These are phyloP conservation scores for Naganishia sp. DNA, from an alignment of 1,284 basidiomycete species.

Conservation along the genomic window DNA sequence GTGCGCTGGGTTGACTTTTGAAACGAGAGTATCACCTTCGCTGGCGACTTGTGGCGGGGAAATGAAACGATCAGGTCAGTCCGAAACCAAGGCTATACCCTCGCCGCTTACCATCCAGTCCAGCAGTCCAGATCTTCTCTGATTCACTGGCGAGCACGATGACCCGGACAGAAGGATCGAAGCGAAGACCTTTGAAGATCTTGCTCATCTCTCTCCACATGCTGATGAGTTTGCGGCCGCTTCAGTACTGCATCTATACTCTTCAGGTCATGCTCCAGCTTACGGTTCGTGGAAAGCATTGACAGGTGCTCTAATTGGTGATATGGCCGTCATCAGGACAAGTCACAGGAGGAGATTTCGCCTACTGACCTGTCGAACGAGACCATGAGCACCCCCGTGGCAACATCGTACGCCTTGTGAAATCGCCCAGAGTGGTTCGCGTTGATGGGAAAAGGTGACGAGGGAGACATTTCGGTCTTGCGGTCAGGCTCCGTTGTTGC, in stretches of 20 bases:
- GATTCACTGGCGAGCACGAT: constrained; percentile 70
- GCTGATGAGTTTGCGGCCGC: background rate
- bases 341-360: too few relatives aligned
- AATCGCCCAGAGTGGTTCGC: constrained; percentile 40
- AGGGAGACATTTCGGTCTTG: constrained; percentile 7
- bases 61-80: background rate
- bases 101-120: constrained; percentile 68
- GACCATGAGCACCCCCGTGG: constrained; percentile 48
- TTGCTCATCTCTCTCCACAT: constrained; percentile 67
- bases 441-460: constrained; percentile 10
- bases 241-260: background rate
- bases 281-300: constrained; percentile 72
- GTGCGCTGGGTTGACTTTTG: constrained; percentile 22
- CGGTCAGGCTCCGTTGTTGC: background rate
- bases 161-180: constrained; percentile 64
- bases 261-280: constrained; percentile 35
- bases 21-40: constrained; percentile 5
- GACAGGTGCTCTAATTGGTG: constrained; percentile 63
- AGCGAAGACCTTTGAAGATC: constrained; percentile 63
- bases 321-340: background rate
- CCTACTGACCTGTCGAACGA: constrained; percentile 51
- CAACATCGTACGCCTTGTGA: constrained; percentile 41
- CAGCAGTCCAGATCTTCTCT: constrained; percentile 75
- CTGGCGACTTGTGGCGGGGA: constrained; percentile 9
- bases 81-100: background rate